These are phyloP conservation scores for Backusella westeae DNA, from an alignment of 192 early-diverging fungal species.

Conservation along the genomic window DNA sequence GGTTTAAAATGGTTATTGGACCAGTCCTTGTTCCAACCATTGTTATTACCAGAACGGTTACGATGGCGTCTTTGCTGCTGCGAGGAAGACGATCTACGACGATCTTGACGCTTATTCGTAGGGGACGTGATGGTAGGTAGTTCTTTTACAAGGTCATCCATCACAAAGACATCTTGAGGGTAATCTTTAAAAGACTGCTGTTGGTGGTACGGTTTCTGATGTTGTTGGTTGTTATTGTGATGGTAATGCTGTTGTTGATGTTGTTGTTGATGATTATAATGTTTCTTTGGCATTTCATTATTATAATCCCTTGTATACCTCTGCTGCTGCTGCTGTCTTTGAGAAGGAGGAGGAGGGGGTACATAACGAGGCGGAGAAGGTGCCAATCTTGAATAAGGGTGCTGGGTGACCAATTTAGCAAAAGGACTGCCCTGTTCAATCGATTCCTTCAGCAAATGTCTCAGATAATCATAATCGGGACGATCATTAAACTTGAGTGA, in stretches of 20 bases:
- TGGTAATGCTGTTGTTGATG: neutral
- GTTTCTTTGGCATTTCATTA: neutral
- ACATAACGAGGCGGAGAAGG: neutral
- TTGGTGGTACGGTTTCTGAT: neutral
- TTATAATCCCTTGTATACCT: neutral
- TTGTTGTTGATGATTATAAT: neutral
- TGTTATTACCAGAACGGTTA: neutral
- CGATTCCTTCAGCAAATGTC: slow-evolving; percentile 30
- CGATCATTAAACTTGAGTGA: slow-evolving; percentile 71
- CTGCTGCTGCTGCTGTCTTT: neutral
- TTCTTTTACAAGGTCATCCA: slow-evolving; percentile 27
- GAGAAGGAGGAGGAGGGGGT: neutral
- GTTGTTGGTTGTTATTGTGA: neutral
- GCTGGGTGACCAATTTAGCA: neutral
- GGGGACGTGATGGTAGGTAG: neutral
- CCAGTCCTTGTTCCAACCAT: slow-evolving; percentile 30
- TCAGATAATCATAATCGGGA: slow-evolving; percentile 79
- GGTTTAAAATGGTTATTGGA: neutral
- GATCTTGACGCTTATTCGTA: neutral
- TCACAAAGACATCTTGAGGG: slow-evolving; percentile 25
- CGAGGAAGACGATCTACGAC: neutral
- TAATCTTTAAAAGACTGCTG: neutral
- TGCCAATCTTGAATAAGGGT: neutral
- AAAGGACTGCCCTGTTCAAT: neutral
- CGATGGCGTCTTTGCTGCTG: neutral